Evolutionary conservation across 768 basidiomycete genomes (phyloP).

Genomic region (Leccinum longicurvipes): DNA sequence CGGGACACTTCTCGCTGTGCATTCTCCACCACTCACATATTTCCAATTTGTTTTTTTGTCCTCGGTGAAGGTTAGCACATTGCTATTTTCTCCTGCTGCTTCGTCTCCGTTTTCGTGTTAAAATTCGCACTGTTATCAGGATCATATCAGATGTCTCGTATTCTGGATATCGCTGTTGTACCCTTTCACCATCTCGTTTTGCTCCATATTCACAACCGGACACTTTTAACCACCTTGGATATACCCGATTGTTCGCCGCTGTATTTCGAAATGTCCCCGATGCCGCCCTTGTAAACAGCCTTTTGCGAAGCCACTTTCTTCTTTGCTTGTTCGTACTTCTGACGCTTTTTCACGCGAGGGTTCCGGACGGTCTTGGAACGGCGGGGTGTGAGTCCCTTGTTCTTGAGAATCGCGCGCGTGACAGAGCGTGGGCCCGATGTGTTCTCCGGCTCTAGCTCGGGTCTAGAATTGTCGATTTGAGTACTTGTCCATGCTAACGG

Average conservation of each 20-base stretch:
- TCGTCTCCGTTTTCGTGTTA: conserved; percentile 2
- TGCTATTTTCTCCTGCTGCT: conserved; percentile 14
- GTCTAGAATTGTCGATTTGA: conserved; percentile 22
- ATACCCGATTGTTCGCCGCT: conserved; percentile 93
- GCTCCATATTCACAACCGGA: conserved; percentile 48
- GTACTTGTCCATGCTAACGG: conserved; percentile 3
- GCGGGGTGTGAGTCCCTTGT: conserved; percentile 90
- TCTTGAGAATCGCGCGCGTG: conserved; percentile 87
- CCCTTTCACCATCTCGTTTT: conserved; percentile 2
- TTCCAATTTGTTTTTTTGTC: conserved; percentile 1
- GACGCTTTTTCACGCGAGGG: conserved; percentile 95
- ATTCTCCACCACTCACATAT: conserved; percentile 6
- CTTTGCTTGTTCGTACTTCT: conserved; percentile 92
- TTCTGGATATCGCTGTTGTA: conserved; percentile 14
- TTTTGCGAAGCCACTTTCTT: conserved; percentile 87
- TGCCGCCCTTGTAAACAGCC: conserved; percentile 88
- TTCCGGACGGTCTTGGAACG: conserved; percentile 90
- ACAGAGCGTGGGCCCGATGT: conserved; percentile 79
- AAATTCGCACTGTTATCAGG: conserved; percentile 8
- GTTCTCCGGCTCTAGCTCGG: conserved; percentile 36
- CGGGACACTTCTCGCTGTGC: conserved; percentile 10
- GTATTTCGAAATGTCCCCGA: conserved; percentile 71
- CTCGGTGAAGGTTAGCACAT: conserved; percentile 12
- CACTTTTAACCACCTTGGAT: conserved; percentile 83
- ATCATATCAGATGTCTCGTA: conserved; percentile 13